phyloP scores from a whole-genome alignment of 305 asterid species.

The Fraxinus ornus region DNA sequence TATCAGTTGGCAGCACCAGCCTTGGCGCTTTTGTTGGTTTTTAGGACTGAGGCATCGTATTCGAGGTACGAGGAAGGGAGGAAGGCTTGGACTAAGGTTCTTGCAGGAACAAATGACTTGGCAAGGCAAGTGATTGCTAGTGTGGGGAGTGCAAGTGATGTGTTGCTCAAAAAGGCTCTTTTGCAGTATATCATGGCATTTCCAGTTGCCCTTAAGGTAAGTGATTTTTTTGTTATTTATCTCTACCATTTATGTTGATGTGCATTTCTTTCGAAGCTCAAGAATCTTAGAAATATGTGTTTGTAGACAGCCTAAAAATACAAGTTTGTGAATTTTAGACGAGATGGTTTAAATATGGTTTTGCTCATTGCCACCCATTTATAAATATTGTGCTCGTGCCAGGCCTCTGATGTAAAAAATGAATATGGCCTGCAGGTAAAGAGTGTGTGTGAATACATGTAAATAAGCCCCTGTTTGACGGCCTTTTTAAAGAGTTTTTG shows the following conservation, averaged over 20 bases:
- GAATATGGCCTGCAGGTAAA: neutral
- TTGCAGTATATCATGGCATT: conserved; percentile 83
- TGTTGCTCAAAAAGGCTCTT: conserved; percentile 56
- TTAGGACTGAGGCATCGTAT: conserved; percentile 95
- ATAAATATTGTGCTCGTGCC: neutral
- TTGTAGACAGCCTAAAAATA: neutral
- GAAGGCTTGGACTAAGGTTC: conserved; percentile 76
- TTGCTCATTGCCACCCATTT: neutral
- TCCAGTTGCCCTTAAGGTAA: conserved; percentile 92
- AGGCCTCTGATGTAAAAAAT: neutral
- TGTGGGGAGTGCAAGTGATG: conserved; percentile 50
- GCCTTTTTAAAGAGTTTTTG: too few relatives aligned
- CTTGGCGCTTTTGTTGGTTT: conserved; percentile 81
- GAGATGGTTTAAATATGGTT: neutral
- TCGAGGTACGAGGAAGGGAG: conserved; percentile 84
- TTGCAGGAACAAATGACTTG: conserved; percentile 70
- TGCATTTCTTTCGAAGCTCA: neutral
- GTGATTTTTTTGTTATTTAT: neutral
- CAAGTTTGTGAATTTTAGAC: neutral
- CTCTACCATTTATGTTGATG: neutral
- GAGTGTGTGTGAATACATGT: neutral
- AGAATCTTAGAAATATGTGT: neutral
- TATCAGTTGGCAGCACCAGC: conserved; percentile 97
- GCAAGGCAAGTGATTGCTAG: conserved; percentile 73
- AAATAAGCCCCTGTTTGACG: too few relatives aligned